Percentiles rank a stretch among this genome's conserved stretches.
Conservation (phyloP, 345 rosid genomes). For the Populus davidiana region DNA sequence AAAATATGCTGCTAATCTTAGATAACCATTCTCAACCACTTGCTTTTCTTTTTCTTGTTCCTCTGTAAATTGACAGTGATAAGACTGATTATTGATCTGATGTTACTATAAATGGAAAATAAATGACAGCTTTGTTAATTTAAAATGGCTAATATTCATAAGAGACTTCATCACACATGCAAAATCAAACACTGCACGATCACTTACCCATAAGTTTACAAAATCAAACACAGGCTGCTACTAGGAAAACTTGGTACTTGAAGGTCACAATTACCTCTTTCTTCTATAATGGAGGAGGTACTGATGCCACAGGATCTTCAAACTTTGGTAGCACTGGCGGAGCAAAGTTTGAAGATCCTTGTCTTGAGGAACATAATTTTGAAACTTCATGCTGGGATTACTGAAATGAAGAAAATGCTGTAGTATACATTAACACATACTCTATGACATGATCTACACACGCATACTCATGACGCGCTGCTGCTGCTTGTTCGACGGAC, state of each 20-base stretch:
- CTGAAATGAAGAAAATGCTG: constrained; percentile 27
- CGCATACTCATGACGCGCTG: constrained; percentile 52
- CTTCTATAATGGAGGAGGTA: constrained; percentile 58
- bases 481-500: constrained; percentile 65
- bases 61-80: constrained; percentile 40
- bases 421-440: not conserved
- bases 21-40: constrained; percentile 35
- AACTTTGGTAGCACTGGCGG: constrained; percentile 88
- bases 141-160: not conserved
- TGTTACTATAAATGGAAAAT: not conserved
- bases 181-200: not conserved
- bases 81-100: not conserved
- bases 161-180: not conserved
- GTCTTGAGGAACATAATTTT: constrained; percentile 94
- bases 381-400: constrained; percentile 69
- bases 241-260: constrained; percentile 1
- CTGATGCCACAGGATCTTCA: constrained; percentile 68
- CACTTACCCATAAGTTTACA: constrained; percentile 65
- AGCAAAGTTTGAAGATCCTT: constrained; percentile 84
- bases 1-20: constrained; percentile 26
- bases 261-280: constrained; percentile 47
- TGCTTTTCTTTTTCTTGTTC: constrained; percentile 62
- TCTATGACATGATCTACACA: not conserved
- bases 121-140: not conserved
- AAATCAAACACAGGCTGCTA: not conserved